Conservation (phyloP, 2,329 filamentous ascomycete genomes). For the Aspergillus sp. region DNA sequence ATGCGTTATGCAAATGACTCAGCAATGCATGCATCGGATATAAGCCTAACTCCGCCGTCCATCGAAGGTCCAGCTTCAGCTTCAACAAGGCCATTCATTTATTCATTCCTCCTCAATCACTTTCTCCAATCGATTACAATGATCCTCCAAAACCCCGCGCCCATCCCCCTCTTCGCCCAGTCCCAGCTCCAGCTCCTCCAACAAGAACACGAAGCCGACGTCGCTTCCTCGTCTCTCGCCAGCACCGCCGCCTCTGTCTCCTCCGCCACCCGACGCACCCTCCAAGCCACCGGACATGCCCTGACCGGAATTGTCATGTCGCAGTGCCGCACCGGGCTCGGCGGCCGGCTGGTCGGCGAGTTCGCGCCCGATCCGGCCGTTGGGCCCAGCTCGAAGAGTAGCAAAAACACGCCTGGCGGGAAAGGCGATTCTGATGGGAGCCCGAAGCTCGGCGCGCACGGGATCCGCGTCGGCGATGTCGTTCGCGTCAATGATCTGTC, state of each 20-base stretch:
- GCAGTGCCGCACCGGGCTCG: slow-evolving; percentile 76
- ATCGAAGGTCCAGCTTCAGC: no score
- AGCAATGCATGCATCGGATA: no score
- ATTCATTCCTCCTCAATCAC: no score
- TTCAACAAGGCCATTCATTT: no score
- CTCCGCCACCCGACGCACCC: slow-evolving; percentile 33
- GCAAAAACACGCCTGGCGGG: slow-evolving; percentile 17
- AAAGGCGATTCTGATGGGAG: slow-evolving; percentile 30
- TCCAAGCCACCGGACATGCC: slow-evolving; percentile 34
- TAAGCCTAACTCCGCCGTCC: no score
- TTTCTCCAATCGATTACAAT: no score
- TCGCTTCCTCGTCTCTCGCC: slow-evolving; percentile 34
- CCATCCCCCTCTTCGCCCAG: slow-evolving; percentile 34
- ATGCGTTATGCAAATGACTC: no score
- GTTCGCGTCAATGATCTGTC: slow-evolving; percentile 35
- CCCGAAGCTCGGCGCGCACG: slow-evolving; percentile 35
- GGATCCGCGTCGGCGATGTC: slow-evolving; percentile 40
- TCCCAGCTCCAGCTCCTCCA: slow-evolving; percentile 33
- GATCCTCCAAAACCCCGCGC: slow-evolving; percentile 11
- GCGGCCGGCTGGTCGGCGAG: slow-evolving; percentile 83
- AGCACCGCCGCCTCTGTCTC: slow-evolving; percentile 32
- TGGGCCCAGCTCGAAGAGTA: slow-evolving; percentile 27
- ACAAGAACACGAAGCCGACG: slow-evolving; percentile 37
- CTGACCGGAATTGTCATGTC: slow-evolving; percentile 51
- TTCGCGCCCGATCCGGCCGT: slow-evolving; percentile 63